Conservation (phyloP, 2,329 filamentous ascomycete species). For the Xylaria sp. region DNA sequence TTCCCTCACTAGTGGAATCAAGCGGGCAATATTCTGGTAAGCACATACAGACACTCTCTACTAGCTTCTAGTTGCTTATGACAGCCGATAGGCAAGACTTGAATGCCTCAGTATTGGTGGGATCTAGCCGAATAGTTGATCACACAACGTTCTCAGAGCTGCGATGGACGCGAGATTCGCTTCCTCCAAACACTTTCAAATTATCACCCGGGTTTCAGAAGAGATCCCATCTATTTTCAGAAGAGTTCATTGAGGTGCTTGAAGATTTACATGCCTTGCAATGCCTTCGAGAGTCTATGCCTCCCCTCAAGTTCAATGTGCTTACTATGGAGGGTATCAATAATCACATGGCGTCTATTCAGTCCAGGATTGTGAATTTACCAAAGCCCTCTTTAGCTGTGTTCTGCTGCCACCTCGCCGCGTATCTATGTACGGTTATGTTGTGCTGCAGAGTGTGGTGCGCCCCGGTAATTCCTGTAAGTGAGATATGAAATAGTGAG, state of each 20-base stretch:
- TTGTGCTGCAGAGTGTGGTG: constrained; percentile 50
- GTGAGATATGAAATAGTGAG: constrained; percentile 30
- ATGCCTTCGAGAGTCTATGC: constrained; percentile 43
- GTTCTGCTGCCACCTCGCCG: constrained; percentile 47
- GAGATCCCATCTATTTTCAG: constrained; percentile 32
- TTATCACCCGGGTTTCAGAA: constrained; percentile 45
- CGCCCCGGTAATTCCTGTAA: constrained; percentile 46
- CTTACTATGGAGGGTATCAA: constrained; percentile 44
- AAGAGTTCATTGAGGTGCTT: constrained; percentile 45
- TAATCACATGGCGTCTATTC: constrained; percentile 50
- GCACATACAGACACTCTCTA: constrained; percentile 6
- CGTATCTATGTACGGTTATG: constrained; percentile 49
- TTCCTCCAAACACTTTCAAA: constrained; percentile 37
- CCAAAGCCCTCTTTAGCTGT: constrained; percentile 31
- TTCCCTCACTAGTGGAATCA: constrained; percentile 46
- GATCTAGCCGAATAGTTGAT: constrained; percentile 46
- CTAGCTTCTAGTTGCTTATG: constrained; percentile 8
- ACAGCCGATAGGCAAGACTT: constrained; percentile 48
- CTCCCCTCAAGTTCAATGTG: constrained; percentile 26
- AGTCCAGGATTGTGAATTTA: constrained; percentile 45
- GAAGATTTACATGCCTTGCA: constrained; percentile 48
- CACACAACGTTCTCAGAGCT: constrained; percentile 51
- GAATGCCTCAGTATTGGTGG: constrained; percentile 47
- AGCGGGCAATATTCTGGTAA: constrained; percentile 53
- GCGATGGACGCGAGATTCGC: constrained; percentile 46